phyloP scores from a whole-genome alignment of 208 protist genomes.

The Leishmania braziliensis region DNA sequence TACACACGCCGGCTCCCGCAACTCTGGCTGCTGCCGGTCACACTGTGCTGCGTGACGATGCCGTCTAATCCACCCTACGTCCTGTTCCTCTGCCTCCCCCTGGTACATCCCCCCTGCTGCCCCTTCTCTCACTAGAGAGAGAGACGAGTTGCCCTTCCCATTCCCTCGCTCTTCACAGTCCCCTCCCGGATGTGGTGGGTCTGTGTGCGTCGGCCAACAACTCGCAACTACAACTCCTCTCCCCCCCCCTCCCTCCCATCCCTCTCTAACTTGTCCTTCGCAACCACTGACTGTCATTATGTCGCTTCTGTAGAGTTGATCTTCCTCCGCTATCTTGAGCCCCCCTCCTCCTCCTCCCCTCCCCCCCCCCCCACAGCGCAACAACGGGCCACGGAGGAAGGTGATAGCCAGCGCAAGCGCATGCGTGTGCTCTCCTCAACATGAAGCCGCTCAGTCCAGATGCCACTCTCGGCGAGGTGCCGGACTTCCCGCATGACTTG shows the following conservation, averaged over 20 bases:
- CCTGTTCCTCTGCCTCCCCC: background rate
- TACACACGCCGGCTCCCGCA: too few relatives aligned
- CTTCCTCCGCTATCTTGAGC: too few relatives aligned
- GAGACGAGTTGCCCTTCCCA: background rate
- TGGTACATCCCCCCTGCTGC: background rate
- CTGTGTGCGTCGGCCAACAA: too few relatives aligned
- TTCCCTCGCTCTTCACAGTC: too few relatives aligned
- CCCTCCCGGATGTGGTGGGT: too few relatives aligned
- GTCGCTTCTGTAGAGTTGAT: too few relatives aligned
- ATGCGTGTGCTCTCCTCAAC: background rate
- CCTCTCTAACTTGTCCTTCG: background rate
- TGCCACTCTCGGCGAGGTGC: slow-evolving; percentile 39
- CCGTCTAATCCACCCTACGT: background rate
- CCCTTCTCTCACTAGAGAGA: background rate
- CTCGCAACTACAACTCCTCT: background rate
- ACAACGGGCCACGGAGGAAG: background rate
- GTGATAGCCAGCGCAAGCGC: background rate
- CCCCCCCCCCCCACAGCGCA: background rate
- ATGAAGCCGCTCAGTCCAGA: background rate
- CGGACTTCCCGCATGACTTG: slow-evolving; percentile 43
- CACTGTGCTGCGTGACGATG: too few relatives aligned
- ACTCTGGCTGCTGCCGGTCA: too few relatives aligned
- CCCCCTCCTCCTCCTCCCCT: too few relatives aligned
- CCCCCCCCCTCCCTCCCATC: background rate
- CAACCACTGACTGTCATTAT: too few relatives aligned